Evolutionary conservation across 1,139 yeast species (phyloP).

Genomic region (Eremothecium gossypii): DNA sequence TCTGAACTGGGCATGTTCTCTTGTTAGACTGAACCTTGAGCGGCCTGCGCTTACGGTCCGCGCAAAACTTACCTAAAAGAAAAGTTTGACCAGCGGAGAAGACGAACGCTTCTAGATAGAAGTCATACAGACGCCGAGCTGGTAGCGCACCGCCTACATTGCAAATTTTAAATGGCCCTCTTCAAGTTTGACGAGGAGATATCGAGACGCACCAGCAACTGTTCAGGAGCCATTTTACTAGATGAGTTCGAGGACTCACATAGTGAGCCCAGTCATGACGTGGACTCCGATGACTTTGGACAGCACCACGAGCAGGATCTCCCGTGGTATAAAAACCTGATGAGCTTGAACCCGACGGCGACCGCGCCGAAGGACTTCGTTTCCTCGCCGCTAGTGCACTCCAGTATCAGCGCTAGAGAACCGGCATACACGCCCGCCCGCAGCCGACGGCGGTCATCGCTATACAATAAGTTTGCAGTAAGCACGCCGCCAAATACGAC

Average conservation of each 20-base stretch:
- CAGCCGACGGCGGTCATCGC: constrained; percentile 26
- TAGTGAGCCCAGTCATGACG: not conserved
- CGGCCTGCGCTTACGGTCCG: too few species aligned
- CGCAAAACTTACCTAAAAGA: too few species aligned
- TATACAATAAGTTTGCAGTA: constrained; percentile 23
- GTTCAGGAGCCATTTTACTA: constrained; percentile 11
- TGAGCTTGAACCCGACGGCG: constrained; percentile 10
- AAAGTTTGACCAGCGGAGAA: too few species aligned
- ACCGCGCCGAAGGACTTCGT: constrained; percentile 5
- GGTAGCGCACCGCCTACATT: too few species aligned
- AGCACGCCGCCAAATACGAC: constrained; percentile 24
- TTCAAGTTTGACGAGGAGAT: constrained; percentile 25
- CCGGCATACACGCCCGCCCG: not conserved
- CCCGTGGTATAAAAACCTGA: constrained; percentile 12
- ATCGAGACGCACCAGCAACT: constrained; percentile 10
- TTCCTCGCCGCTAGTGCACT: not conserved
- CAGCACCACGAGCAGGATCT: not conserved
- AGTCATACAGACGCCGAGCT: too few species aligned
- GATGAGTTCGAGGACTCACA: constrained; percentile 6
- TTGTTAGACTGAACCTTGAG: too few species aligned
- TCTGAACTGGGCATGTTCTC: too few species aligned
- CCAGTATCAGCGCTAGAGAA: not conserved
- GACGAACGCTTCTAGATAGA: too few species aligned
- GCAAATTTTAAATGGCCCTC: constrained; percentile 8
- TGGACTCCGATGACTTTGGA: constrained; percentile 1